Conservation (phyloP, 345 rosid species). For the Camelina neglecta region DNA sequence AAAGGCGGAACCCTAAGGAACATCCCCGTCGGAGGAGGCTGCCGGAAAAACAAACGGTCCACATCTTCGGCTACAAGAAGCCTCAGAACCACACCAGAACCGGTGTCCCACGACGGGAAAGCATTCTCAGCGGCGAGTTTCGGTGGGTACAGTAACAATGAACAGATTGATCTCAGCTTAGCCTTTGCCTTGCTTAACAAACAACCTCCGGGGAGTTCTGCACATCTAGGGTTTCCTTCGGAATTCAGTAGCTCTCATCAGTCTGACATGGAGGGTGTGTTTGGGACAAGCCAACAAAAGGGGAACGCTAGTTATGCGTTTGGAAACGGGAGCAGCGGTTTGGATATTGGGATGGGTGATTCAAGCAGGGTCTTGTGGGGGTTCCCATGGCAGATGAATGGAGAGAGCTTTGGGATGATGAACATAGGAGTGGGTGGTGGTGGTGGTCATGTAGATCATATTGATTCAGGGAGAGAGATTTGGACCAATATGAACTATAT, state of each 20-base stretch:
- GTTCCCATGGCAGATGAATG: constrained; percentile 77
- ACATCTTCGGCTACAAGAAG: constrained; percentile 49
- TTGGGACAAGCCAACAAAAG: constrained; percentile 35
- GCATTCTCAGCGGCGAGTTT: constrained; percentile 47
- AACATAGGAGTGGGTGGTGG: constrained; percentile 45
- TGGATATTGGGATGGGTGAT: constrained; percentile 47
- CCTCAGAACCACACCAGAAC: constrained; percentile 51
- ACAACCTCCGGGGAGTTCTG: constrained; percentile 48
- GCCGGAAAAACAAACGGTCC: constrained; percentile 73
- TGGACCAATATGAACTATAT: constrained; percentile 56
- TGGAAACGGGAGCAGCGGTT: constrained; percentile 46
- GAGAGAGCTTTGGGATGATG: constrained; percentile 46
- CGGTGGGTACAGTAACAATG: constrained; percentile 46
- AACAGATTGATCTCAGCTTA: constrained; percentile 65
- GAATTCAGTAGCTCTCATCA: constrained; percentile 40
- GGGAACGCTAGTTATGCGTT: constrained; percentile 32
- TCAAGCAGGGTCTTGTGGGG: constrained; percentile 60
- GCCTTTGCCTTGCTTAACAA: constrained; percentile 83
- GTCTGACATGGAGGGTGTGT: constrained; percentile 37
- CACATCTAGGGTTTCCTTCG: constrained; percentile 56
- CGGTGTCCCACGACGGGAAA: constrained; percentile 43
- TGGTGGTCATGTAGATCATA: constrained; percentile 32
- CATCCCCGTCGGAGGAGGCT: constrained; percentile 85
- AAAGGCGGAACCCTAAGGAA: constrained; percentile 84
- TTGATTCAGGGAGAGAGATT: constrained; percentile 60